These are phyloP conservation scores for Pyrenophora seminiperda DNA, from an alignment of 2,329 filamentous ascomycete genomes.

Conservation along the genomic window DNA sequence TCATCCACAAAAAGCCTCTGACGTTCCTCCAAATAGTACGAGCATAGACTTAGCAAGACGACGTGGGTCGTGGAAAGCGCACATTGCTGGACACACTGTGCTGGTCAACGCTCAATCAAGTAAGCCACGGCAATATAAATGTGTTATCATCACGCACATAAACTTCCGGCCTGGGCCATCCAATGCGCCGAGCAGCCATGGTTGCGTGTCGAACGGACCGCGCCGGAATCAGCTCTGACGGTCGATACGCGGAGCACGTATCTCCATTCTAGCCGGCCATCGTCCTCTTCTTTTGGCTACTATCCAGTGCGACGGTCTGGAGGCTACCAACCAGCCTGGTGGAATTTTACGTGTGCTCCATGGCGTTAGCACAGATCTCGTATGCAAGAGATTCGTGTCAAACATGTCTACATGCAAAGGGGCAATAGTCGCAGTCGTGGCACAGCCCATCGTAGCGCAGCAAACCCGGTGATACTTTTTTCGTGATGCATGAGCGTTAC, in stretches of 20 bases:
- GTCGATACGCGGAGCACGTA: constrained; percentile 12
- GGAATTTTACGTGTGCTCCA: constrained; percentile 6
- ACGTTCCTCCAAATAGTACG: not conserved
- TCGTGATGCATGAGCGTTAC: too few species aligned
- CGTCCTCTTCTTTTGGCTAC: constrained; percentile 9
- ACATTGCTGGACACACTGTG: constrained; percentile 4
- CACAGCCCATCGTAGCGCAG: too few species aligned
- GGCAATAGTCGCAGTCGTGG: too few species aligned
- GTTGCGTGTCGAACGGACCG: constrained; percentile 15
- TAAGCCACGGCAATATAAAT: not conserved
- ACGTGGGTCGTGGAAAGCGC: constrained; percentile 1
- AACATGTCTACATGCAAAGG: not conserved
- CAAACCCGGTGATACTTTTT: too few species aligned
- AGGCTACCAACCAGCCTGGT: constrained; percentile 11
- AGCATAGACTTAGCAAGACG: not conserved
- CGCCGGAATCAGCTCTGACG: constrained; percentile 29
- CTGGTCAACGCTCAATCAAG: not conserved
- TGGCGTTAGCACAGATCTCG: not conserved
- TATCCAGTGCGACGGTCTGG: constrained; percentile 20
- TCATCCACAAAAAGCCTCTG: not conserved
- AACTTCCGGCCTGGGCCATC: constrained; percentile 9
- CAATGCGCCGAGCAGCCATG: constrained; percentile 2
- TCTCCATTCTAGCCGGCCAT: constrained; percentile 4
- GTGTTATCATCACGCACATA: constrained; percentile 8
- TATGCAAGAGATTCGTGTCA: not conserved